These are phyloP conservation scores for Chondrostereum purpureum DNA, from an alignment of 1,284 basidiomycete species.

Conservation along the genomic window DNA sequence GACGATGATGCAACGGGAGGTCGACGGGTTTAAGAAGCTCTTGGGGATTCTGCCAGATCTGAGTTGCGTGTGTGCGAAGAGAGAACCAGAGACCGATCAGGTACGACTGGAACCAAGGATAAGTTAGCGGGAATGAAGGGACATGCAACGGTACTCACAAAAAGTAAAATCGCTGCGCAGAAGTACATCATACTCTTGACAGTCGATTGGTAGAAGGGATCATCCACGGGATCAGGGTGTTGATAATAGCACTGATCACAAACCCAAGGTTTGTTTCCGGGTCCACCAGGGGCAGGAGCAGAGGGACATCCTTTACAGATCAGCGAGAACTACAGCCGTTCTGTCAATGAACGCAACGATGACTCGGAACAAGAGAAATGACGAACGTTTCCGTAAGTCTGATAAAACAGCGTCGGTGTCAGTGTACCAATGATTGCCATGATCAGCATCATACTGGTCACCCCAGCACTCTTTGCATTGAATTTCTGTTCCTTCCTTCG, in stretches of 20 bases:
- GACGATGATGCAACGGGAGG: constrained; percentile 49
- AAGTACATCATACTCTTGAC: constrained; percentile 94
- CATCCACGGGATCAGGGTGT: constrained; percentile 86
- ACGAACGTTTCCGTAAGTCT: constrained; percentile 95
- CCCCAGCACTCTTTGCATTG: constrained; percentile 96
- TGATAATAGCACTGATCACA: constrained; percentile 94
- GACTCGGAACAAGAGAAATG: constrained; percentile 1
- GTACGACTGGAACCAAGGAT: constrained; percentile 66
- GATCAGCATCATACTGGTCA: constrained; percentile 99
- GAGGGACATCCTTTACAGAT: constrained; percentile 89
- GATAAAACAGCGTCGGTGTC: constrained; percentile 96
- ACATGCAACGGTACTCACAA: constrained; percentile 54
- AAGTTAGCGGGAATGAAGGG: constrained; percentile 6
- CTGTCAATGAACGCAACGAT: constrained; percentile 5
- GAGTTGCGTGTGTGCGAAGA: constrained; percentile 93
- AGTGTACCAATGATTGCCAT: constrained; percentile 99
- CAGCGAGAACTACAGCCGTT: constrained; percentile 93
- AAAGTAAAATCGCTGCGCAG: constrained; percentile 83
- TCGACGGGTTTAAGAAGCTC: constrained; percentile 72
- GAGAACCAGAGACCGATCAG: constrained; percentile 98
- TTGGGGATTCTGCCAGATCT: constrained; percentile 99
- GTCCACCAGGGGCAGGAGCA: constrained; percentile 23
- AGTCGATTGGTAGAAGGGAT: constrained; percentile 95
- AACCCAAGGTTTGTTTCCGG: constrained; percentile 58
- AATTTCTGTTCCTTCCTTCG: constrained; percentile 94